Base-by-base conservation (phyloP, 805 yeast species). In the Spathaspora gorwiae region DNA sequence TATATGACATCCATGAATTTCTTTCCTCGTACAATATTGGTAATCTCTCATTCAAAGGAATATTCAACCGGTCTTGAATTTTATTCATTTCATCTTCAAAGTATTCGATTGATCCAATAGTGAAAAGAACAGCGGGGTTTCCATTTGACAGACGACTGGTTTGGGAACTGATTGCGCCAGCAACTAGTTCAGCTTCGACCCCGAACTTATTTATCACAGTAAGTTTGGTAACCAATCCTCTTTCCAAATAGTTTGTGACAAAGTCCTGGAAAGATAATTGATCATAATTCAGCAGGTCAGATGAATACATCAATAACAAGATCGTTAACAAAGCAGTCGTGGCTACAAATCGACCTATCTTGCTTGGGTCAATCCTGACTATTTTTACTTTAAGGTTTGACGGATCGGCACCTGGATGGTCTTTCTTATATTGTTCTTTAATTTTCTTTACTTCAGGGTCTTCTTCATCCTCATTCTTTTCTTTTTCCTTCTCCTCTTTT, bases 61-160 rank as follows among this genome's bases (percentile, higher is more conserved):
- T 82, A 12, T 80, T 77, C 51, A 85, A 72, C 41, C 74, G 74
- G 54, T 84, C 85, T 65, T 90, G 96, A 10, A 84, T 75, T 37
- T 73, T 75, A 47, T 80, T 84, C 73, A 90, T 72, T 55, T 87
- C 90, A 44, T 87, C 87, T 66, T 90, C 97, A 57, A 90, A 87
- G 19, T 80, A 73, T 52, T 87, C 90, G 6, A 89, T 82, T 0
- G 96, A 87, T 4, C 97, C 97, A 56, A 90, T 88, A 11, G 95
- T 84, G 69, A 90, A 90, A 2, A 76, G 75, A 7, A 84, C 85
- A 8, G 76, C 66, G 6, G 81, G 71, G 35, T 51, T 47, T 50
- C 70, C 76, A 43, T 54, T 55, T 30, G 56, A 49, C 6, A 63
- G 56, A 41, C 65, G 73, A 52, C 70, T 69, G 26, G 76, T 62